Evolutionary conservation across 2,329 filamentous ascomycete genomes (phyloP).

Genomic region (Aspergillus amoenus): DNA sequence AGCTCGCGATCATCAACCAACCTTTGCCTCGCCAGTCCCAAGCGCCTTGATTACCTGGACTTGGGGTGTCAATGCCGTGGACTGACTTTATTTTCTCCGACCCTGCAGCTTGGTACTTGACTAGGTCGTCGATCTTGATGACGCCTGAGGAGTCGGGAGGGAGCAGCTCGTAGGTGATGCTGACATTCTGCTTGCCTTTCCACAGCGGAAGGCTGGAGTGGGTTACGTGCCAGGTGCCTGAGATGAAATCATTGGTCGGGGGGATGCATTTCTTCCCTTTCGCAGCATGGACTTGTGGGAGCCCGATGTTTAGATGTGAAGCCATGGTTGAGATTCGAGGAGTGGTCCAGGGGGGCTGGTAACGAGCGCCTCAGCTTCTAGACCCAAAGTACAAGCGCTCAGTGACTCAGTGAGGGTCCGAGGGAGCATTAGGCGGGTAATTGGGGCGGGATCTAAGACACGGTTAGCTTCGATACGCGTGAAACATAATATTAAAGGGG

Average conservation of each 20-base stretch:
- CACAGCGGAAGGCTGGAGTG: slow-evolving; percentile 12
- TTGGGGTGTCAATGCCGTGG: slow-evolving; percentile 8
- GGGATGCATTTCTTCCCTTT: slow-evolving; percentile 6
- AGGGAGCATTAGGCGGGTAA: neutral
- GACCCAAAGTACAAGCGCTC: neutral
- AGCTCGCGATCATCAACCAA: slow-evolving; percentile 12
- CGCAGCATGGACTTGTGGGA: slow-evolving; percentile 3
- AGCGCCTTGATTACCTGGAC: slow-evolving; percentile 6
- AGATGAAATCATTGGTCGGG: slow-evolving; percentile 8
- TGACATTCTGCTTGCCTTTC: slow-evolving; percentile 12
- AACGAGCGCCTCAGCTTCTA: neutral
- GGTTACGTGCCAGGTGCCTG: slow-evolving; percentile 12
- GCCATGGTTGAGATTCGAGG: slow-evolving; percentile 1
- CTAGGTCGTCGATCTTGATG: slow-evolving; percentile 2
- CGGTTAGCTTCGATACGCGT: neutral
- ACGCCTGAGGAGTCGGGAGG: neutral
- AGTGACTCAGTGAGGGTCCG: neutral
- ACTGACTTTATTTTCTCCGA: slow-evolving; percentile 10
- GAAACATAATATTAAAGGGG: neutral
- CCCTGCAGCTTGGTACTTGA: slow-evolving; percentile 5
- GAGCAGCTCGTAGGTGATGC: slow-evolving; percentile 10
- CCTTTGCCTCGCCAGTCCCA: slow-evolving; percentile 13
- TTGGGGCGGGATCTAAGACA: neutral
- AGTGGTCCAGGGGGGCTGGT: too few relatives aligned
- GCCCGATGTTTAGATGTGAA: slow-evolving; percentile 3